phyloP scores from a whole-genome alignment of 345 rosid genomes.

The Acer saccharum region DNA sequence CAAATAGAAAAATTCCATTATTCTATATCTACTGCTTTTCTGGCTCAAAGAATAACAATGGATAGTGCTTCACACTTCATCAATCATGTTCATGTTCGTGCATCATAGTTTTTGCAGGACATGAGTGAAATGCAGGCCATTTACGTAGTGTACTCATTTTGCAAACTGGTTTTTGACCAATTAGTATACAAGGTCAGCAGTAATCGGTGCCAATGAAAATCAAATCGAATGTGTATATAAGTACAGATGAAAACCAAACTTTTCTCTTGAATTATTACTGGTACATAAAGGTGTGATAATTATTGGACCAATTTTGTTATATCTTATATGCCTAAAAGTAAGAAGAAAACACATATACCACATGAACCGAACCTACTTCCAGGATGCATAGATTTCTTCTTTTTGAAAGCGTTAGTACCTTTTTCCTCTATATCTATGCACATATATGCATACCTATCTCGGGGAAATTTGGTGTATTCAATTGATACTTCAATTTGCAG shows the following conservation, averaged over 20 bases:
- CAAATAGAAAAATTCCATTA: background rate
- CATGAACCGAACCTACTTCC: background rate
- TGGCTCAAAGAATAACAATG: background rate
- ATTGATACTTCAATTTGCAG: background rate
- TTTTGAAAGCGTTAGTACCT: background rate
- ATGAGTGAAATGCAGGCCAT: background rate
- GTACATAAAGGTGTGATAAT: background rate
- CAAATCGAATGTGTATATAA: background rate
- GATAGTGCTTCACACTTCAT: background rate
- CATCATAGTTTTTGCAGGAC: background rate
- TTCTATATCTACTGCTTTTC: background rate
- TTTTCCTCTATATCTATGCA: background rate
- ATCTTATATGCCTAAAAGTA: background rate
- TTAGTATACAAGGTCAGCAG: background rate
- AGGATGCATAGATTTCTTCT: background rate
- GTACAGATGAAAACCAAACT: background rate
- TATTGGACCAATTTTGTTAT: background rate
- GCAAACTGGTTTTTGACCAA: conserved; percentile 1
- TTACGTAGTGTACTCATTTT: background rate
- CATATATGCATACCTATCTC: background rate
- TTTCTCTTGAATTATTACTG: background rate
- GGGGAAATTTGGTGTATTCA: background rate
- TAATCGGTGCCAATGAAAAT: background rate
- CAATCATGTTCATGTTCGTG: background rate
- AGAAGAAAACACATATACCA: background rate